Base-by-base conservation (phyloP, 768 basidiomycete genomes). In the Mycena polygramma region DNA sequence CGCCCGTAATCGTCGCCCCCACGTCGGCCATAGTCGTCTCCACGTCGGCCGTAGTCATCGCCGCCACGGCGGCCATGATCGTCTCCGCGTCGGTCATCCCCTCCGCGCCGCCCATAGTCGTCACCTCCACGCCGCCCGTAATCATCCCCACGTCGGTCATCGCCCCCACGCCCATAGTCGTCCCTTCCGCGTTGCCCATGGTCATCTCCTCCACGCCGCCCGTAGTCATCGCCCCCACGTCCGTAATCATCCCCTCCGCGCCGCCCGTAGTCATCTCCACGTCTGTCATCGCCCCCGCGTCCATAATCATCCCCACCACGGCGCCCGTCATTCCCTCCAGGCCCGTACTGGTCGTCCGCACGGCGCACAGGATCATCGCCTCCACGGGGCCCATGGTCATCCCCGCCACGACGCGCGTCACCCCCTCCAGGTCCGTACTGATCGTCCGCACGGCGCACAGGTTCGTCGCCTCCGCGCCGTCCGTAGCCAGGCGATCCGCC, bases 1-100 rank as follows among this genome's bases (percentile, higher is more conserved):
- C 63, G 39, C 13, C 53, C 53, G 51, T 54, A n/a, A 45, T 64
- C 46, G 36, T 62, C 60, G 26, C 60, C 48, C 6, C 60, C 46
- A 49, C 60, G 60, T n/a, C 43, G 22, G 20, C 45, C 36, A 20
- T 14, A 35, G n/a, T 48, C 46, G 30, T 48, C 49, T 3, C 49
- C 26, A 15, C 46, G 45, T n/a, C 20, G 14, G 4, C 39, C 53
- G 46, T 51, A 41, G 11, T 57, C 41, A 20, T 46, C 63, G 6
- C 51, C 39, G 9, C 59, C 45, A 8, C 37, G 30, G 19, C 43
- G 43, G 9, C 46, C 2, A 24, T 41, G 2, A 41, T 41, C 41
- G 11, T 19, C 46, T n/a, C 46, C 54, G 17, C 54, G 35, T 39
- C 54, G 54, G n/a, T 66, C 57, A 30, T 49, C 41, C 35, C 45